Evolutionary conservation across 495 filamentous ascomycete species (phyloP), one percentile per base, ranked within the genome.

Genomic region (Aspergillus carlsbadensis): DNA sequence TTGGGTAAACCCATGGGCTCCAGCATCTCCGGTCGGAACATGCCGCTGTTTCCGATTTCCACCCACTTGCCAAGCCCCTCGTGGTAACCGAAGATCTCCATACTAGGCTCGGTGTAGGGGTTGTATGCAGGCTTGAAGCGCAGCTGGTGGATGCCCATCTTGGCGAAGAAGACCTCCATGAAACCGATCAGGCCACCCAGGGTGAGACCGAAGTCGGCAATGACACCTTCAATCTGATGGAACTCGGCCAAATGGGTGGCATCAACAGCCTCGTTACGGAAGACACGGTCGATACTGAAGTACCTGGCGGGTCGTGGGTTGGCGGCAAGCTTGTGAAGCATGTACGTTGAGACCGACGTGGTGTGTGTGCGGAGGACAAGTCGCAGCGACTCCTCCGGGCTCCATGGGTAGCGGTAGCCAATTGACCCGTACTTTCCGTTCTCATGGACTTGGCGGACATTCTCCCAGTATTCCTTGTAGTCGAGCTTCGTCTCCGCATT

Each of bases 61-160:
- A 96, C 88, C 80, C 91, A 89, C 76, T 95, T 96, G 55, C 83
- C 83, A 37, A 98, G 80, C 8, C 94, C 94, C 55, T 87, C 84
- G 74, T 97, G 92, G 73, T 87, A 95, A 14, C 88, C 89, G 75
- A 96, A 97, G 60, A 97, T 94, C 72, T 97, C 92, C 90, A 97
- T 92, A 68, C 84, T 88, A 10, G 94, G 94, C 72, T 98, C 94
- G n/a, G 94, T 98, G 78, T 98, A 95, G 0, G 91, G 90, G 71
- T 97, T 95, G 71, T 98, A 98, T n/a, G 92, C 92, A 1, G 92
- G 92, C 78, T 97, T 97, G 85, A 95, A 97, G 56, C 88, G 84
- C 56, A 97, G 77, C 57, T 88, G 80, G 51, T 90, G 82, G 50
- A 98, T 87, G 55, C 93, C 93, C 89, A 98, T 96, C 76, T 96